Evolutionary conservation across 306 rosid species (phyloP).

Genomic region (Rubus idaeus): DNA sequence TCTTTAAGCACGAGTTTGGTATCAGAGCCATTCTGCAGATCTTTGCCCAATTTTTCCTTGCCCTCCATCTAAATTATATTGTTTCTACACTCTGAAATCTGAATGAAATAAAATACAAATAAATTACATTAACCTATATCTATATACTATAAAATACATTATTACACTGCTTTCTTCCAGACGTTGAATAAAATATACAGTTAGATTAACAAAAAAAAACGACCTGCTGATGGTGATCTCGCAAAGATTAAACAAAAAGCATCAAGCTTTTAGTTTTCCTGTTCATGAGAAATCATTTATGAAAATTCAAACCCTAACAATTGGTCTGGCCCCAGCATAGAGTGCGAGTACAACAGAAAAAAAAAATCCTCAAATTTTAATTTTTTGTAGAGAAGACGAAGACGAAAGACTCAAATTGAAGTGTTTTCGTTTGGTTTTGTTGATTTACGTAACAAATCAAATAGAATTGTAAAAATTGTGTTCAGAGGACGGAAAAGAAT

Average conservation of each 20-base stretch:
- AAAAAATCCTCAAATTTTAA: neutral
- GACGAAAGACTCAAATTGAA: neutral
- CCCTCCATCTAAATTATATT: constrained; percentile 35
- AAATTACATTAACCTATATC: neutral
- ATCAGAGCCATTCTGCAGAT: constrained; percentile 27
- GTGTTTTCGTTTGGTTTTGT: neutral
- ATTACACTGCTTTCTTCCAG: no score
- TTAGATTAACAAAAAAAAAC: no score
- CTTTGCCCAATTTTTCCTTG: constrained; percentile 27
- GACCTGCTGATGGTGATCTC: no score
- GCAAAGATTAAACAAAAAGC: no score
- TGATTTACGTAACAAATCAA: no score
- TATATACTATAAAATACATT: neutral
- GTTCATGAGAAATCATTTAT: no score
- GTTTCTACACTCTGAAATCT: constrained; percentile 24
- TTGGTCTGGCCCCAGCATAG: no score
- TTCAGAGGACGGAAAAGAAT: neutral
- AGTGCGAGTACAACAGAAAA: neutral
- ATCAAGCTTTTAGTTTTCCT: neutral
- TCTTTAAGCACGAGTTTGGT: constrained; percentile 28
- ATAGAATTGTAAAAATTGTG: neutral
- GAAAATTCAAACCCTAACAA: neutral
- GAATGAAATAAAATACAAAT: neutral
- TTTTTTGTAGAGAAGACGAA: neutral
- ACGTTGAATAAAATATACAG: no score